Evolutionary conservation across 805 yeast species (phyloP).

Genomic region (Torulaspora indica): DNA sequence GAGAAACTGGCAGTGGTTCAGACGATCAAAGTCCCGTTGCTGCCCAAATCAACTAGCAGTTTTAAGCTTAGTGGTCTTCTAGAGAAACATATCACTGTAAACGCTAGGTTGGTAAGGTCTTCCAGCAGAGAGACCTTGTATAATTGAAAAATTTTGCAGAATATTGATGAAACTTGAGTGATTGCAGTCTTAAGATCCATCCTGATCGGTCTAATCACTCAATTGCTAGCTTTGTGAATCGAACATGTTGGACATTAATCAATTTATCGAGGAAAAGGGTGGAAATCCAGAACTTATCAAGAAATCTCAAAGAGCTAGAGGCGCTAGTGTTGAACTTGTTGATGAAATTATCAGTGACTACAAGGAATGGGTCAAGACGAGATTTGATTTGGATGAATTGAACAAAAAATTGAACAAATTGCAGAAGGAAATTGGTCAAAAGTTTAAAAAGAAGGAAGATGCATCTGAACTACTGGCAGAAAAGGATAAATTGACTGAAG

Average conservation of each 20-base stretch:
- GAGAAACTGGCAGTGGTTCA: too few relatives aligned
- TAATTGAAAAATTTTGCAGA: constrained; percentile 11
- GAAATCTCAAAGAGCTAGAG: constrained; percentile 89
- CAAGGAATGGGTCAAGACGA: constrained; percentile 85
- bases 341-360: constrained; percentile 91
- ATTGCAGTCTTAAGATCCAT: too few relatives aligned
- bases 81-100: too few relatives aligned
- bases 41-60: too few relatives aligned
- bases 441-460: constrained; percentile 92
- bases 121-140: too few relatives aligned
- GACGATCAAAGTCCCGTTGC: too few relatives aligned
- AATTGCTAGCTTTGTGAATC: background rate
- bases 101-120: too few relatives aligned
- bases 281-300: constrained; percentile 89
- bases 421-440: constrained; percentile 89
- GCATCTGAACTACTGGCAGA: constrained; percentile 75
- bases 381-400: constrained; percentile 83
- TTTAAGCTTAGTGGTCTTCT: too few relatives aligned
- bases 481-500: constrained; percentile 68
- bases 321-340: constrained; percentile 88
- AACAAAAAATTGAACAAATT: constrained; percentile 85
- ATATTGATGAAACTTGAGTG: background rate
- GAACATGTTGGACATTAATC: constrained; percentile 85
- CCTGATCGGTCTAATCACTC: background rate
- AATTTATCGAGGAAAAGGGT: constrained; percentile 93